phyloP scores from a whole-genome alignment of 2,329 filamentous ascomycete species.

The Corynespora cassiicola region DNA sequence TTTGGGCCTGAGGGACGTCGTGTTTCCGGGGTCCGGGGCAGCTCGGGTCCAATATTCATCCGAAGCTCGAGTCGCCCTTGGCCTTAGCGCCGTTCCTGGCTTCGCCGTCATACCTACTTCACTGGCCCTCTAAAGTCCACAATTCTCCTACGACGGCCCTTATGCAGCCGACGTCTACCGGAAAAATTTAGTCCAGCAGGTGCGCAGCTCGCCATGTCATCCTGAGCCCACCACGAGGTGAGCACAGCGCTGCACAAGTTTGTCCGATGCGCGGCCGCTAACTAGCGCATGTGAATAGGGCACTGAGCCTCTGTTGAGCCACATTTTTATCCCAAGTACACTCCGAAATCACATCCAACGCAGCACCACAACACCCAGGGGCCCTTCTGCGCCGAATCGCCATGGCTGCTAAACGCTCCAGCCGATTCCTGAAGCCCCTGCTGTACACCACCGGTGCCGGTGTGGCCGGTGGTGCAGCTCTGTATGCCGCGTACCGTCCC shows the following conservation, averaged over 20 bases:
- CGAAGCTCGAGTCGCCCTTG: too few species aligned
- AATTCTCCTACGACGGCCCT: slow-evolving; percentile 12
- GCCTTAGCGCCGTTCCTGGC: too few species aligned
- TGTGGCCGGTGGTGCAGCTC: slow-evolving; percentile 59
- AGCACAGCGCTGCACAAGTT: slow-evolving; percentile 1
- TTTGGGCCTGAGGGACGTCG: too few species aligned
- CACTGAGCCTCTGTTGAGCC: too few species aligned
- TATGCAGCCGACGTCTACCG: slow-evolving; percentile 11
- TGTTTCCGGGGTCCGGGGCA: too few species aligned
- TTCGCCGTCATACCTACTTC: too few species aligned
- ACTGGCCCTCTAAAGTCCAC: too few species aligned
- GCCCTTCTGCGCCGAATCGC: slow-evolving; percentile 10
- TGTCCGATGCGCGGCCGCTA: slow-evolving; percentile 23
- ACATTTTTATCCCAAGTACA: neutral
- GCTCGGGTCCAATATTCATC: too few species aligned
- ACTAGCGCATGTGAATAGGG: slow-evolving; percentile 16
- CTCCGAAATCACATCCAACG: too few species aligned
- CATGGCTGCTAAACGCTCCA: slow-evolving; percentile 44
- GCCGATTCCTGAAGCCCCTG: slow-evolving; percentile 62
- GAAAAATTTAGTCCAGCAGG: slow-evolving; percentile 16
- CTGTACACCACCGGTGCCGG: slow-evolving; percentile 65
- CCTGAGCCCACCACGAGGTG: slow-evolving; percentile 19
- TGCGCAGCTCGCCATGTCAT: slow-evolving; percentile 21
- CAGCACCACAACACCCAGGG: too few species aligned
- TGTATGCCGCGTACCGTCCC: slow-evolving; percentile 72